Evolutionary conservation across 1,139 yeast species (phyloP).

Genomic region (Yamadazyma atmosphaerica): DNA sequence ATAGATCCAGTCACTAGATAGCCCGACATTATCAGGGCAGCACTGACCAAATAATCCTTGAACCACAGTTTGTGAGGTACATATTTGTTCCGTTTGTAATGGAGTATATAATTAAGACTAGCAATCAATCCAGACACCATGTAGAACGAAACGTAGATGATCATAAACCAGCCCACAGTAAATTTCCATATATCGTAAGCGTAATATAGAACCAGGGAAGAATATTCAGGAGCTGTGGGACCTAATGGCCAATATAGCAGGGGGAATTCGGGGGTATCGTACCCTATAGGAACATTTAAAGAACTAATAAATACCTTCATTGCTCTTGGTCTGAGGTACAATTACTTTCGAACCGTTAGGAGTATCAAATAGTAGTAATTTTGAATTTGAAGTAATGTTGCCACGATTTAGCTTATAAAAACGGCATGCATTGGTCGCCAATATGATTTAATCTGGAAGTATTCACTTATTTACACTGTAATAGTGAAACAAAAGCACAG

Average conservation of each 20-base stretch:
- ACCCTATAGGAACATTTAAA: constrained; percentile 71
- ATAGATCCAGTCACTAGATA: constrained; percentile 56
- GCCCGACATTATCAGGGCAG: constrained; percentile 39
- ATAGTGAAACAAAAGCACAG: no score
- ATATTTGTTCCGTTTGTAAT: constrained; percentile 20
- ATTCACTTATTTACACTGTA: no score
- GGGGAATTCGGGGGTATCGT: constrained; percentile 77
- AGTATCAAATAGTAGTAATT: no score
- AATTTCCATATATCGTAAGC: constrained; percentile 79
- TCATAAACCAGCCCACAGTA: constrained; percentile 78
- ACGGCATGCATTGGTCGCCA: no score
- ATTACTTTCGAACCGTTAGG: no score
- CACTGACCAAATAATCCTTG: constrained; percentile 7
- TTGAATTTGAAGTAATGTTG: no score
- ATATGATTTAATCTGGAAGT: no score
- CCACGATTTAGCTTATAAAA: no score
- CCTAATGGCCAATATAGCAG: constrained; percentile 75
- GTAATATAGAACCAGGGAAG: constrained; percentile 63
- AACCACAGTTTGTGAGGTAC: constrained; percentile 2
- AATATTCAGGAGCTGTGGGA: constrained; percentile 38
- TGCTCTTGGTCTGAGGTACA: not conserved
- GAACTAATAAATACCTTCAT: constrained; percentile 38
- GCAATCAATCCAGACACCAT: constrained; percentile 67
- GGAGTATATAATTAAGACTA: constrained; percentile 34
- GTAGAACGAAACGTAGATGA: constrained; percentile 65